Base-by-base conservation (phyloP, 345 rosid species). In the Sonneratia caseolaris region DNA sequence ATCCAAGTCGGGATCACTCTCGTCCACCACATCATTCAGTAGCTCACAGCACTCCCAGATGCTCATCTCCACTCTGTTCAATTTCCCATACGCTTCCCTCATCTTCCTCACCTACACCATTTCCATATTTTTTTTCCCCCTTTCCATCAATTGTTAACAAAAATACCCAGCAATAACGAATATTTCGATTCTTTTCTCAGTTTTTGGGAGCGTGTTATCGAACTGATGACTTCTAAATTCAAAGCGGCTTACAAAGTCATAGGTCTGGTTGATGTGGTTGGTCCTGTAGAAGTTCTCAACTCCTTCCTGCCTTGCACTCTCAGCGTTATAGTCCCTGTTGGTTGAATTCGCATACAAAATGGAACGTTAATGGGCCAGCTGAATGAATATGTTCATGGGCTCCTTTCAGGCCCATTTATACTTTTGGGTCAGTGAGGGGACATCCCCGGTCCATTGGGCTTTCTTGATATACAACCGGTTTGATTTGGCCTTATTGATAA, bases 211-310 rank as follows among this genome's bases (percentile, higher is more conserved):
- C 32, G 32, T 27, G 32, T 27, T 27, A 27, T 27, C 32, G 32
- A 27, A 42, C 45, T 47, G 15, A 47, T 9, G 15, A 13, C 15
- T 47, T 47, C 9, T 8, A 47, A 47, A 13, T 47, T 47, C 11
- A 2, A 47, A 9, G 51, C 75, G 19, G 48, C 84, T 74, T 75
- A 88, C 98, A 67, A 91, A 91, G 68, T 89, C 96, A 78, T 85
- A 85, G 0, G 96, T 91, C 76, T 94, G 98, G 75, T 76, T 82
- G 66, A 87, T 85, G 80, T 94, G 98, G 80, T 91, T 91, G 48
- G 66, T 70, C 72, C 81, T 73, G 82, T 94, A 91, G 74, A 94
- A 87, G 14, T 80, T 82, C 80, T 94, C 97, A 42, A 91, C 98
- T 35, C 84, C 83, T 70, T 78, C 76, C 65, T 83, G 91, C 77